Conservation (phyloP, 345 rosid genomes). For the Physaria fendleri region DNA sequence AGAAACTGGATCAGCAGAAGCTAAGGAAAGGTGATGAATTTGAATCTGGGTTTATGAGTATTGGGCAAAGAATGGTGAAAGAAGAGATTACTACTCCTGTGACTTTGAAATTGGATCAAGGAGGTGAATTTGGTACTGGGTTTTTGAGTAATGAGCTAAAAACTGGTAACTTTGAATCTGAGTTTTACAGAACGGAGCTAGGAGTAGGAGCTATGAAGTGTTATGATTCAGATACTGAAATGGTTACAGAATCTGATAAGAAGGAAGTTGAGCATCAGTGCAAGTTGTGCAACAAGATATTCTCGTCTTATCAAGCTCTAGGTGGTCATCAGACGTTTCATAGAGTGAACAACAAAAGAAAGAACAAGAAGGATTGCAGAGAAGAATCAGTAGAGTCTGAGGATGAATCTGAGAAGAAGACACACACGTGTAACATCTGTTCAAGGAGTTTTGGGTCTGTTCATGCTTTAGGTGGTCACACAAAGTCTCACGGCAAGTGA, state of each 20-base stretch:
- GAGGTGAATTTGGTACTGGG: not conserved
- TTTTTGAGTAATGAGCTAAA: not conserved
- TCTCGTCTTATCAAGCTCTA: slow-evolving; percentile 47
- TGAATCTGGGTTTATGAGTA: not conserved
- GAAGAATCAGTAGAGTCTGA: slow-evolving; percentile 18
- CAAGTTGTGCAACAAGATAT: slow-evolving; percentile 44
- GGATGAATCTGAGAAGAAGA: slow-evolving; percentile 23
- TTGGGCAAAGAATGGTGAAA: not conserved
- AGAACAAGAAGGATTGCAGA: slow-evolving; percentile 12
- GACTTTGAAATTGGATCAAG: not conserved
- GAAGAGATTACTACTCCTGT: not conserved
- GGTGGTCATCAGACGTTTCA: slow-evolving; percentile 67
- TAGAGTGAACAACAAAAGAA: slow-evolving; percentile 24
- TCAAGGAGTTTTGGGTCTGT: slow-evolving; percentile 35
- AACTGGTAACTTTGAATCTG: not conserved
- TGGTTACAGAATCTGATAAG: not conserved
- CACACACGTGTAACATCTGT: slow-evolving; percentile 35
- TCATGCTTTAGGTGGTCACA: slow-evolving; percentile 64
- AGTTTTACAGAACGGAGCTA: not conserved
- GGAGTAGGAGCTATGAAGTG: not conserved
- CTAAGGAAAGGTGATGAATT: not conserved
- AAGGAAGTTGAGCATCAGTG: slow-evolving; percentile 29
- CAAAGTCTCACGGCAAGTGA: slow-evolving; percentile 32
- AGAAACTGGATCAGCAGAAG: not conserved
- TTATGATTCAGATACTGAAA: slow-evolving; percentile 1